Percentiles rank a stretch among this genome's conserved stretches.
Conservation (phyloP, 2,329 filamentous ascomycete species). For the Trichoderma lentiforme region DNA sequence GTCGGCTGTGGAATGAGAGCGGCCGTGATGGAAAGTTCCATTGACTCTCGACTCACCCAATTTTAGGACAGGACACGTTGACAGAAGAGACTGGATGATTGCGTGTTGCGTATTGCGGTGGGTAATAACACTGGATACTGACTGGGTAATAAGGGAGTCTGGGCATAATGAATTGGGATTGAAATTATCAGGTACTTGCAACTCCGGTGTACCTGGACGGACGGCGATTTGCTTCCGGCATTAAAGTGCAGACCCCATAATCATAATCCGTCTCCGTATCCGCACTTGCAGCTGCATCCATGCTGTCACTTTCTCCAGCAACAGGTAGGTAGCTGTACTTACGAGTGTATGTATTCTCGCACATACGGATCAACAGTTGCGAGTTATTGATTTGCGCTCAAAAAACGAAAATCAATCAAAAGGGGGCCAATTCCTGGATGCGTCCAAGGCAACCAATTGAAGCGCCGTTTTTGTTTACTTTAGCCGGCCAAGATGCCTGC, state of each 20-base stretch:
- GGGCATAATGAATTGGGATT: not conserved
- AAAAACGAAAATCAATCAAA: not conserved
- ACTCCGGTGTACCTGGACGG: conserved; percentile 7
- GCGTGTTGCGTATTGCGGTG: not conserved
- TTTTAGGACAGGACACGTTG: conserved; percentile 5
- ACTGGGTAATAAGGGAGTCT: not conserved
- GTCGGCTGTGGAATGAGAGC: not conserved
- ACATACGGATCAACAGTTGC: not conserved
- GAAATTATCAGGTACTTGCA: not conserved
- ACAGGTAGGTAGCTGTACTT: not conserved
- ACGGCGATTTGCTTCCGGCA: not conserved
- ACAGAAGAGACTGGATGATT: not conserved
- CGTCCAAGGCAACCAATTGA: conserved; percentile 11
- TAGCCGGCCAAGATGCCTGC: not conserved
- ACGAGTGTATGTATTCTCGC: no score
- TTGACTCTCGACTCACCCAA: not conserved
- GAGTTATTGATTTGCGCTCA: not conserved
- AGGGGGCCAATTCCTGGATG: conserved; percentile 1
- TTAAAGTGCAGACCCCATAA: not conserved
- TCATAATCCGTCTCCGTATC: not conserved
- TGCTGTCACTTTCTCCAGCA: not conserved
- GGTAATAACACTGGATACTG: not conserved
- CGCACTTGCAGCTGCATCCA: not conserved
- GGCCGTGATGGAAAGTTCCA: not conserved
- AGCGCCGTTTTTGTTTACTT: conserved; percentile 11